These are phyloP conservation scores for Dactylellina haptotyla DNA, from an alignment of 2,329 filamentous ascomycete species.

Conservation along the genomic window DNA sequence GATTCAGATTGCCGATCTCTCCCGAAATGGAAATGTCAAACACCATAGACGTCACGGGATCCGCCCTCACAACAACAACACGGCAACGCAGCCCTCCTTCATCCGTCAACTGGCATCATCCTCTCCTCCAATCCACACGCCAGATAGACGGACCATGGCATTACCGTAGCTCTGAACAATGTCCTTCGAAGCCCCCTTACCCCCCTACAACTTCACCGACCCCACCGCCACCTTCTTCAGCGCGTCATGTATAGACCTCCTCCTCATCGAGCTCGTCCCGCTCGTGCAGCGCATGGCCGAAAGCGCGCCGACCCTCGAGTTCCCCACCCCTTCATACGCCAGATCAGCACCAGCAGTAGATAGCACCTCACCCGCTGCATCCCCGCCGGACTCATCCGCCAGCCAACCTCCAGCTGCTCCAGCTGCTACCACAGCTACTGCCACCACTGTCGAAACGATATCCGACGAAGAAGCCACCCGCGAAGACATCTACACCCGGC, in stretches of 20 bases:
- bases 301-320: slow-evolving; percentile 63
- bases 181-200: slow-evolving; percentile 77
- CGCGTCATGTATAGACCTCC: slow-evolving; percentile 88
- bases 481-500: slow-evolving; percentile 83
- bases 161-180: slow-evolving; percentile 62
- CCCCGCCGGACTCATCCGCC: slow-evolving; percentile 59
- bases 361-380: slow-evolving; percentile 49
- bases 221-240: slow-evolving; percentile 79
- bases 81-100: neutral
- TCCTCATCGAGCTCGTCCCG: slow-evolving; percentile 95
- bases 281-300: slow-evolving; percentile 87
- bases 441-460: slow-evolving; percentile 52
- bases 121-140: too few species aligned
- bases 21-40: too few species aligned
- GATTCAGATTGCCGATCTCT: too few species aligned
- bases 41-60: too few species aligned
- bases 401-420: neutral
- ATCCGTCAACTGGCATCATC: too few species aligned
- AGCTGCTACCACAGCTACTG: neutral
- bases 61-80: too few species aligned
- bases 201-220: slow-evolving; percentile 77
- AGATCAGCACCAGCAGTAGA: slow-evolving; percentile 59
- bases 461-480: slow-evolving; percentile 61
- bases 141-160: neutral
- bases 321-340: slow-evolving; percentile 63